phyloP scores from a whole-genome alignment of 169 alveolate species.

The Babesia bigemina region DNA sequence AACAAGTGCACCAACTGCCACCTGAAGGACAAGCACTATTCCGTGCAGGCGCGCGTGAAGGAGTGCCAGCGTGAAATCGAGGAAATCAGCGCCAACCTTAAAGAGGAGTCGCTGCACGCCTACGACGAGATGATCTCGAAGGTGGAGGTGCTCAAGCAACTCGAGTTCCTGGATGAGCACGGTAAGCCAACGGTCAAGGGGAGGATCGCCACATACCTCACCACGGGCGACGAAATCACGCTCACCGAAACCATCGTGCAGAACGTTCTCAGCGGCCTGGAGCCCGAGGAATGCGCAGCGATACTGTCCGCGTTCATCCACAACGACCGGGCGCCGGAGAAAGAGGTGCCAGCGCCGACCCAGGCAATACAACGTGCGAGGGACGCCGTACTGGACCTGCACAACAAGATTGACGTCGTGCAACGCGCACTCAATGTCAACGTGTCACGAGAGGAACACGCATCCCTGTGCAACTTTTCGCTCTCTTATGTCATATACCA shows the following conservation, averaged over 20 bases:
- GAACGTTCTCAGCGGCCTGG: constrained; percentile 67
- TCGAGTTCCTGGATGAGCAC: constrained; percentile 78
- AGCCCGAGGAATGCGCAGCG: constrained; percentile 82
- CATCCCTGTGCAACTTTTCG: constrained; percentile 62
- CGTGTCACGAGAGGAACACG: constrained; percentile 49
- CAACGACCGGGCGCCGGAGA: constrained; percentile 76
- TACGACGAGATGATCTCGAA: constrained; percentile 82
- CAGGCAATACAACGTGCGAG: constrained; percentile 77
- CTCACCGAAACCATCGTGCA: constrained; percentile 80
- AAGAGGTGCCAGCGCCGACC: constrained; percentile 81
- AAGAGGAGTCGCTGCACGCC: constrained; percentile 80
- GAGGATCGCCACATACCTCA: constrained; percentile 83
- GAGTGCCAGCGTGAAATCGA: constrained; percentile 72
- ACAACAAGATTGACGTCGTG: constrained; percentile 62
- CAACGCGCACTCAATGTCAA: constrained; percentile 56
- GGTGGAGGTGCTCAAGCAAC: constrained; percentile 79
- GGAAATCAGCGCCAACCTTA: constrained; percentile 68
- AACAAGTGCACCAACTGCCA: constrained; percentile 74
- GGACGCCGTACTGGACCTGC: constrained; percentile 54
- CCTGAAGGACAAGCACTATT: constrained; percentile 77
- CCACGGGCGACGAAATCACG: constrained; percentile 85
- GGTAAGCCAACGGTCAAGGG: constrained; percentile 85
- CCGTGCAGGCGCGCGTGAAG: constrained; percentile 55
- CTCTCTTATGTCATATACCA: constrained; percentile 70
- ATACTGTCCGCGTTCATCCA: constrained; percentile 77